A percentile compares a stretch with the other conserved stretches of the same genome.
These are phyloP conservation scores for Eucalyptus virginea DNA, from an alignment of 345 rosid genomes.

Conservation along the genomic window DNA sequence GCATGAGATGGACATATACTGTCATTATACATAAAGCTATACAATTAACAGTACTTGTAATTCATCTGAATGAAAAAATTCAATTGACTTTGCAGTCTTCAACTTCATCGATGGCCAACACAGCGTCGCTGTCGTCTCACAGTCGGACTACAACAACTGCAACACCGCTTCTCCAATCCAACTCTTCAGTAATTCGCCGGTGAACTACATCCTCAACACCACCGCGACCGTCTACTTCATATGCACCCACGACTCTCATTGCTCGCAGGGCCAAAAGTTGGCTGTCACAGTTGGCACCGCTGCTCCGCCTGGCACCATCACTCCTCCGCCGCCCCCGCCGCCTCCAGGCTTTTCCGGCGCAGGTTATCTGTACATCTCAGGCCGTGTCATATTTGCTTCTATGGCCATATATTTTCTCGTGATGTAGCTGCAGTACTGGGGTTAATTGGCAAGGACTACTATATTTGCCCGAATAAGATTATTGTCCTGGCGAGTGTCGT, in stretches of 20 bases:
- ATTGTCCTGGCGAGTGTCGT: background rate
- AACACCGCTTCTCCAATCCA: background rate
- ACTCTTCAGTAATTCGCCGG: background rate
- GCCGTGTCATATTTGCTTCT: background rate
- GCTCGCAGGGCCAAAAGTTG: constrained; percentile 1
- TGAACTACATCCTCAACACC: background rate
- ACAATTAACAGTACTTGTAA: background rate
- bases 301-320: background rate
- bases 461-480: background rate
- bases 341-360: background rate
- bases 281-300: background rate
- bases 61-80: background rate
- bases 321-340: background rate
- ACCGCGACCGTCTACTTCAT: constrained; percentile 1
- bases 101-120: constrained; percentile 7
- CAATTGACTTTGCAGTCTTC: constrained; percentile 2
- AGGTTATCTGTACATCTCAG: background rate
- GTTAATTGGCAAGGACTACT: background rate
- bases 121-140: constrained; percentile 7
- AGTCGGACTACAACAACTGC: background rate
- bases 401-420: background rate
- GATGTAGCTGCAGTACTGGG: background rate
- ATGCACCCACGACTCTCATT: constrained; percentile 3
- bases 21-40: background rate
- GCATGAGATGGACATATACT: background rate